These are phyloP conservation scores for Vishniacozyma victoriae DNA, from an alignment of 768 basidiomycete species.

Conservation along the genomic window DNA sequence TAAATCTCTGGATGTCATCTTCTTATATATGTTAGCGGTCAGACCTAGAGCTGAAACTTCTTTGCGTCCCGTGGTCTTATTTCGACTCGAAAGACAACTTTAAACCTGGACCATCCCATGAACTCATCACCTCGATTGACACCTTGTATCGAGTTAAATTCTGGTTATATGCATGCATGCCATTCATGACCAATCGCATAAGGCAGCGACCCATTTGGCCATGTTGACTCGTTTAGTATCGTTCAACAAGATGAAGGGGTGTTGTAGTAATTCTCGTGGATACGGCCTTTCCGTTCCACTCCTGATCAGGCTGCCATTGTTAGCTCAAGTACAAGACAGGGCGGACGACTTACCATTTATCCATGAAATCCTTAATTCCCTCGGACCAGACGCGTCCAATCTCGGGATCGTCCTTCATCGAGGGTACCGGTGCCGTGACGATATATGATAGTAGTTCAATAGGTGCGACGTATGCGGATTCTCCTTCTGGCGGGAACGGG, in stretches of 20 bases:
- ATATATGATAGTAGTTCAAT: slow-evolving; percentile 92
- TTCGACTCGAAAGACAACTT: too few relatives aligned
- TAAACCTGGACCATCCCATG: too few relatives aligned
- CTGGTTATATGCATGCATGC: too few relatives aligned
- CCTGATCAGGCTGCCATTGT: slow-evolving; percentile 59
- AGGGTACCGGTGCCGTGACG: slow-evolving; percentile 51
- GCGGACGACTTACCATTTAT: slow-evolving; percentile 61
- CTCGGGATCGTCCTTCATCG: slow-evolving; percentile 38
- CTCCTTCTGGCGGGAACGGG: slow-evolving; percentile 48
- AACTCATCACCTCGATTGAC: too few relatives aligned
- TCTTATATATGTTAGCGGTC: too few relatives aligned
- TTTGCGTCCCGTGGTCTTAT: too few relatives aligned
- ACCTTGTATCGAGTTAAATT: too few relatives aligned
- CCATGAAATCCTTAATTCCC: slow-evolving; percentile 88
- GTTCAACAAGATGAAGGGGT: slow-evolving; percentile 71
- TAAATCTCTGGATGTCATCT: too few relatives aligned
- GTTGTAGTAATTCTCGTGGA: slow-evolving; percentile 73
- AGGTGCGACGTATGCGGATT: slow-evolving; percentile 68
- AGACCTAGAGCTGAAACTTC: too few relatives aligned
- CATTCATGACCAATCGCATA: slow-evolving; percentile 35
- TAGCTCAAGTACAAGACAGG: slow-evolving; percentile 3
- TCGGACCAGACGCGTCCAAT: slow-evolving; percentile 58
- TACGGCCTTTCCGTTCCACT: slow-evolving; percentile 65
- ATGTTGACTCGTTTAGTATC: slow-evolving; percentile 82
- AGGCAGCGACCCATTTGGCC: slow-evolving; percentile 61